Percentiles rank a stretch among this genome's conserved stretches.
phyloP scores from a whole-genome alignment of 306 rosid species.

The Astragalus membranaceus region DNA sequence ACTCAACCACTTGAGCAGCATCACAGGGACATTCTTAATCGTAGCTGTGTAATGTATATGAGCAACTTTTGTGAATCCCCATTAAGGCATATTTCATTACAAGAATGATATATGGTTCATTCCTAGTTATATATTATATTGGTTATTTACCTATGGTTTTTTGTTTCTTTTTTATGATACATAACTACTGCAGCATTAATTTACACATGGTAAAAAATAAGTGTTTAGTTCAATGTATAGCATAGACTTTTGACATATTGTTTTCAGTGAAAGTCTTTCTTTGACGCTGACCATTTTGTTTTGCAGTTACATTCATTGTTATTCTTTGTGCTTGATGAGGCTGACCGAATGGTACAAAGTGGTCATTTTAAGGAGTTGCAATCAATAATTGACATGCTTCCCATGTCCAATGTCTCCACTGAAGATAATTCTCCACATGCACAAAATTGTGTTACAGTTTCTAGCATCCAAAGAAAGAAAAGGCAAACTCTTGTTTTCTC shows the following conservation, averaged over 20 bases:
- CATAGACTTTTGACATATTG: neutral
- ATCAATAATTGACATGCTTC: constrained; percentile 92
- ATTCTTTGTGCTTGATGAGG: constrained; percentile 95
- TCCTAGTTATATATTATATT: neutral
- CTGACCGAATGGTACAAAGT: constrained; percentile 89
- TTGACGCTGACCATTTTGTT: constrained; percentile 20
- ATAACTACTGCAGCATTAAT: constrained; percentile 7
- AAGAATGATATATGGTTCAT: neutral
- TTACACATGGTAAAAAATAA: neutral
- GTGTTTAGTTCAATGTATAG: constrained; percentile 9
- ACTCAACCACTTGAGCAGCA: too few species aligned
- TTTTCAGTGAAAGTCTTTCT: constrained; percentile 11
- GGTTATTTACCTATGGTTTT: neutral
- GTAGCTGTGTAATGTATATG: neutral
- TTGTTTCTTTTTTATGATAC: neutral
- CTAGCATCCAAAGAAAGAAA: constrained; percentile 78
- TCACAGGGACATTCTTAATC: neutral
- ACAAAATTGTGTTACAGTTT: constrained; percentile 41
- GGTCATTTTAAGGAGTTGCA: constrained; percentile 93
- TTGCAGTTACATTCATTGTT: constrained; percentile 87
- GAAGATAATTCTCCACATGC: constrained; percentile 39
- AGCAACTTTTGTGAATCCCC: neutral
- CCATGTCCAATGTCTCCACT: constrained; percentile 38
- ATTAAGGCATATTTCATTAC: neutral
- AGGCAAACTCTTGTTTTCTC: constrained; percentile 95